A percentile compares a stretch with the other conserved stretches of the same genome.
These are phyloP conservation scores for Isabelozyma heimii DNA, from an alignment of 805 yeast genomes.

Conservation along the genomic window DNA sequence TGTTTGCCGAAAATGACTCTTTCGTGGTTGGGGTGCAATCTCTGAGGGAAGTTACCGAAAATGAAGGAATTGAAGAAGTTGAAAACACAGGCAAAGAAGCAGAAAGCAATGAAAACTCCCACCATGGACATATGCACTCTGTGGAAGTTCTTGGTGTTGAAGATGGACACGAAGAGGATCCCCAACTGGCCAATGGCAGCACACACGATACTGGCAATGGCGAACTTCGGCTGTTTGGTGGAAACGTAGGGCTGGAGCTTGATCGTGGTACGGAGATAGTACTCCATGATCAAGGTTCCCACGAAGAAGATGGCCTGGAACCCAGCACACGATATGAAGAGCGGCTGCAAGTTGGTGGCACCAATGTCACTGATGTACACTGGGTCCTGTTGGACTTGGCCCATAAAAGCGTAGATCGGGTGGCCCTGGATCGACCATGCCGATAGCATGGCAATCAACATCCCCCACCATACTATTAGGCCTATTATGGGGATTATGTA, in stretches of 20 bases:
- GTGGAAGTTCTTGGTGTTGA: conserved; percentile 59
- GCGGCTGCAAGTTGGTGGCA: conserved; percentile 80
- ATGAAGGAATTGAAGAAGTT: conserved; percentile 36
- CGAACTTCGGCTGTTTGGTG: conserved; percentile 39
- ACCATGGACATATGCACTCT: conserved; percentile 69
- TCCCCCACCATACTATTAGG: conserved; percentile 81
- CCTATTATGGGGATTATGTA: conserved; percentile 65
- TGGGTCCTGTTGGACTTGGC: conserved; percentile 38
- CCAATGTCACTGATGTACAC: conserved; percentile 85
- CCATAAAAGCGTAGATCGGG: conserved; percentile 62
- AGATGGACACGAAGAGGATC: conserved; percentile 68
- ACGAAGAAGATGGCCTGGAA: conserved; percentile 75
- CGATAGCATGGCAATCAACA: conserved; percentile 75
- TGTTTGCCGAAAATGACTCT: conserved; percentile 36
- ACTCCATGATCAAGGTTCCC: conserved; percentile 61
- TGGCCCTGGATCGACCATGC: conserved; percentile 82
- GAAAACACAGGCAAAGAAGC: conserved; percentile 48
- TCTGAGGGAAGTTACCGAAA: conserved; percentile 35
- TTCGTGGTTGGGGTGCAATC: conserved; percentile 39
- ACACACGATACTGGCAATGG: conserved; percentile 40
- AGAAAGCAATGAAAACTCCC: conserved; percentile 64
- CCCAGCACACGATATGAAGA: conserved; percentile 76
- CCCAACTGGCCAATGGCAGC: conserved; percentile 68
- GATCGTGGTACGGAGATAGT: conserved; percentile 53
- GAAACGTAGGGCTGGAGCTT: conserved; percentile 53